These are phyloP conservation scores for Strigomonas culicis DNA, from an alignment of 208 protist genomes.

Conservation along the genomic window DNA sequence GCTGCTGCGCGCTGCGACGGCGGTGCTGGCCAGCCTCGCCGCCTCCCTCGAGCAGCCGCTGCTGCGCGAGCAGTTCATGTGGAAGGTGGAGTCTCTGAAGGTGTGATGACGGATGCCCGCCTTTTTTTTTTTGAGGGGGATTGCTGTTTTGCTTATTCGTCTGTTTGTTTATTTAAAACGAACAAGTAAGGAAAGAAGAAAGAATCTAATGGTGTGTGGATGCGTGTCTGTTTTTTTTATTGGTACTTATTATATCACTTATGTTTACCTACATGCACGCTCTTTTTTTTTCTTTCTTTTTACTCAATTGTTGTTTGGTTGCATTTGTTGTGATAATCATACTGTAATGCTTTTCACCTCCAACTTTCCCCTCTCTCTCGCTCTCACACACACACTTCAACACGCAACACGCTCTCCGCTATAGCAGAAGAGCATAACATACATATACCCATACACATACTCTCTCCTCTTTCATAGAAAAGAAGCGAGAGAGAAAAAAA, in stretches of 20 bases:
- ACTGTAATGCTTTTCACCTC: background rate
- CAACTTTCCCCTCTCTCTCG: background rate
- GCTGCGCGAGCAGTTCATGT: constrained; percentile 68
- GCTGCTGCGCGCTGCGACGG: constrained; percentile 57
- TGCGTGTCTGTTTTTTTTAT: too few relatives aligned
- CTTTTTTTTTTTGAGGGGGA: background rate
- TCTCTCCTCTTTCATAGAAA: background rate
- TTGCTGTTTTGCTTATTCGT: background rate
- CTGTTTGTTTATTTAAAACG: background rate
- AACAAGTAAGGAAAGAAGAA: constrained; percentile 1
- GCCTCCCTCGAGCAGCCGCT: constrained; percentile 40
- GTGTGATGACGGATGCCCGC: constrained; percentile 22
- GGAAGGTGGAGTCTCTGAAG: constrained; percentile 61
- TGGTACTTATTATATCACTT: too few relatives aligned
- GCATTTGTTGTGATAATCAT: background rate
- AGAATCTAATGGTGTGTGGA: background rate
- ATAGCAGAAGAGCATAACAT: background rate
- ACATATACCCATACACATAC: background rate
- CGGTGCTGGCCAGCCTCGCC: constrained; percentile 74
- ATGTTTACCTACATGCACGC: background rate
- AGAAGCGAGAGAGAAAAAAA: constrained; percentile 1
- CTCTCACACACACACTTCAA: background rate
- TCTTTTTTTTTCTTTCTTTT: background rate
- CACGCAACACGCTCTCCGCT: background rate
- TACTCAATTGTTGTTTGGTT: background rate